A percentile compares a stretch with the other conserved stretches of the same genome.
phyloP scores from a whole-genome alignment of 192 early-diverging fungal species.

The Podila verticillata region DNA sequence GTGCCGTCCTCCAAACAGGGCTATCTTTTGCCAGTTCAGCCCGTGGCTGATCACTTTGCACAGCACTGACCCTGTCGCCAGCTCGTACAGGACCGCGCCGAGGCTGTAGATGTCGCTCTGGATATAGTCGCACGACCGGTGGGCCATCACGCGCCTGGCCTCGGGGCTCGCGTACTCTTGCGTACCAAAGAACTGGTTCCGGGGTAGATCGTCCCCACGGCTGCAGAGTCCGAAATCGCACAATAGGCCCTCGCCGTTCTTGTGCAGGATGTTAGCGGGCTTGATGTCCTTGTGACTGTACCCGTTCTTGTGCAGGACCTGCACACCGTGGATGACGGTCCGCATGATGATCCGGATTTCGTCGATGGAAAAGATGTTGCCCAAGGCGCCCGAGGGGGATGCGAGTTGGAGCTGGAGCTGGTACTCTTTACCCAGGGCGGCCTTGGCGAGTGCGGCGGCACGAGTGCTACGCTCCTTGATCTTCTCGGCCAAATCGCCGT shows the following conservation, averaged over 20 bases:
- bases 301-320: slow-evolving; percentile 26
- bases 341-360: slow-evolving; percentile 41
- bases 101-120: slow-evolving; percentile 36
- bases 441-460: background rate
- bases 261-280: slow-evolving; percentile 42
- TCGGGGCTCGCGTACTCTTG: slow-evolving; percentile 43
- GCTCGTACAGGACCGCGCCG: slow-evolving; percentile 40
- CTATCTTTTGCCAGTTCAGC: slow-evolving; percentile 33
- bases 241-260: slow-evolving; percentile 14
- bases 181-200: slow-evolving; percentile 48
- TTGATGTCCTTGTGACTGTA: slow-evolving; percentile 52
- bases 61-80: slow-evolving; percentile 32
- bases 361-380: slow-evolving; percentile 23
- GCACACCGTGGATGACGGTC: slow-evolving; percentile 20
- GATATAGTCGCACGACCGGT: slow-evolving; percentile 41
- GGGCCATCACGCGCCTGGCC: slow-evolving; percentile 28
- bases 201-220: slow-evolving; percentile 22
- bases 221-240: slow-evolving; percentile 49
- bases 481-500: slow-evolving; percentile 42
- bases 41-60: slow-evolving; percentile 40
- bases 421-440: background rate
- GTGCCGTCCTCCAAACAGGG: slow-evolving; percentile 17
- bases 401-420: slow-evolving; percentile 3
- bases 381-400: slow-evolving; percentile 21
- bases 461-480: slow-evolving; percentile 12